Evolutionary conservation across 2,329 filamentous ascomycete species (phyloP), one percentile per base, ranked within the genome.

Genomic region (Xylaria digitata): DNA sequence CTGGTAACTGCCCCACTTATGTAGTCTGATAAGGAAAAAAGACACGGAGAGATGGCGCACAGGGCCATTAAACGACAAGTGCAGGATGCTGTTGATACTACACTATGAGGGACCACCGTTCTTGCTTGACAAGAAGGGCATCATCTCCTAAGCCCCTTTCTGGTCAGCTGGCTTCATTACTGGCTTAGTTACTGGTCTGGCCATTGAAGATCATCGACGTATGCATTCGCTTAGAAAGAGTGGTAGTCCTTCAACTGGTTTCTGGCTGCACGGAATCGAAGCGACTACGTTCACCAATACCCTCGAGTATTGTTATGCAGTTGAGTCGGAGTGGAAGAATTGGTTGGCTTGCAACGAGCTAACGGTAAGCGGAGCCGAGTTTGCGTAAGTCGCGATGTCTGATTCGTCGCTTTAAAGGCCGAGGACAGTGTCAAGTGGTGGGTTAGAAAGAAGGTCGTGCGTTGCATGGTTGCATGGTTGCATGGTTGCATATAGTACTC

Each of bases 381-480:
- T 54, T 63, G 64, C 40, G 23, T 49, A 55, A 50, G 43, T 54
- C 59, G 50, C 19, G 48, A 61, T 63, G 61, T 70, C 64, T 71
- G 69, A 73, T 75, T 75, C 60, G 72, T 48, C 62, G 55, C 55
- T 61, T 46, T 56, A 37, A 9, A 19, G 48, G 56, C 56, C 48
- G 52, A 65, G 55, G 49, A 37, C 52, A 13, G 48, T 62, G 54
- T 55, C 45, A 40, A 66, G 62, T 61, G 56, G 66, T 46, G 43
- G 61, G 50, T 30, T 55, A 43, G 34, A 56, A 56, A 43, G 34
- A 56, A 56, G 60, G 66, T 59, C 53, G 63, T 66, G 63, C 46
- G 61, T 58, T 55, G 53, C 53, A 55, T 55, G 53, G 53, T 26
- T 43, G 21, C 53, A 26, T n/a, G n/a, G 61, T 58, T 55, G 53